Base-by-base conservation (phyloP, 176 grass and related monocot genomes). In the Triticum timopheevii region DNA sequence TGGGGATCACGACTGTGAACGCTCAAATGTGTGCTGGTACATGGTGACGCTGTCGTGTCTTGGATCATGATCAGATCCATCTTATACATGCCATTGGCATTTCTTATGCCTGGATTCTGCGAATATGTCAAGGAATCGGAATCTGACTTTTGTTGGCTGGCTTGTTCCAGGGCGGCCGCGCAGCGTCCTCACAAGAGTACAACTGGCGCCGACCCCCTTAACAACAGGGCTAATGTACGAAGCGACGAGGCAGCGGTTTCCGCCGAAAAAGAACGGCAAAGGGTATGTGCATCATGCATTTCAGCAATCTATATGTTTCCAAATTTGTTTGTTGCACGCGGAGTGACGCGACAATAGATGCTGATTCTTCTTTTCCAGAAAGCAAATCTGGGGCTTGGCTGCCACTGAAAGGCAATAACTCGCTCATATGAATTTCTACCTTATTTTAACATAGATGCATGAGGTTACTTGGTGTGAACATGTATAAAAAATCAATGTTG, bases 251-350 rank as follows among this genome's bases (percentile, higher is more conserved):
- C 73, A 17, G 25, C 42, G 22, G 40, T 74, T 58, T 85, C 84
- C 22, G 23, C 45, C 13, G 84, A 87, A 13, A 79, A 85, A 64
- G 86, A 66, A 31, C 77, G 68, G 0, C 65, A 69, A 40, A 65
- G 76, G 89, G 92, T 94, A 91, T 45, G 56, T 54, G 11, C 15
- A 74, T 8, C 54, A 79, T 30, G 6, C 17, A n/a, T 28, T 63
- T 52, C 10, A 73, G 24, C 15, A 45, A 34, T 50, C 44, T 54
- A 50, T 30, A 6, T 38, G 27, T 23, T 76, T 78, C 65, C 38
- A 13, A 44, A n/a, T 76, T 4, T 36, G 9, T 61, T 65, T 80
- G 36, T 50, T 28, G 6, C 42, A 10, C 10, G 44, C 7, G 27
- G 42, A 69, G 28, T 13, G 15, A 81, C 5, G 23, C 61, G 3